These are phyloP conservation scores for Auriscalpium vulgare DNA, from an alignment of 768 basidiomycete genomes.

Conservation along the genomic window DNA sequence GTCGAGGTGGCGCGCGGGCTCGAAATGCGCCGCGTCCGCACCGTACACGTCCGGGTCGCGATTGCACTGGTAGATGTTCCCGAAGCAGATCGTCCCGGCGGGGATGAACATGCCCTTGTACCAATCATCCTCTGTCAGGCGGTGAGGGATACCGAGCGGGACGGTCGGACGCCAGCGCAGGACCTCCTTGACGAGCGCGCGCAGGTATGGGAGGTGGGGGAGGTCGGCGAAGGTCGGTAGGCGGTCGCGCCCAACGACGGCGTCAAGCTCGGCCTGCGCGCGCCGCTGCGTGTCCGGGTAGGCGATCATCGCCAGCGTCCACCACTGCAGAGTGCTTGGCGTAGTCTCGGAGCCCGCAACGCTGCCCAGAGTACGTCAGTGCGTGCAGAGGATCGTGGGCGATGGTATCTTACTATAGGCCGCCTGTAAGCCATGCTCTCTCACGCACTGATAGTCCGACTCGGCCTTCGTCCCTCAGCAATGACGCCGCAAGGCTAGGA, in stretches of 20 bases:
- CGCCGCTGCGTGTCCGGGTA: not conserved
- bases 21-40: constrained; percentile 15
- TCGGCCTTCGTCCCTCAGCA: constrained; percentile 4
- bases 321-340: not conserved
- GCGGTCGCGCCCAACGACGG: constrained; percentile 4
- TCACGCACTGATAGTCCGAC: constrained; percentile 6
- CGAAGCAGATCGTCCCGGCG: constrained; percentile 25
- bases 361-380: not conserved
- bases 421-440: constrained; percentile 2
- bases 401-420: constrained; percentile 1
- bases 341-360: constrained; percentile 1
- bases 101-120: constrained; percentile 25
- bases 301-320: constrained; percentile 1
- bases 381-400: not conserved
- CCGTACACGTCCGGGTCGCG: constrained; percentile 19
- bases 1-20: constrained; percentile 18
- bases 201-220: constrained; percentile 5
- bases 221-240: constrained; percentile 9
- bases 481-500: constrained; percentile 1
- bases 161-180: constrained; percentile 2
- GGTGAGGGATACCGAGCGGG: constrained; percentile 13
- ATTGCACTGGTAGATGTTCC: constrained; percentile 21
- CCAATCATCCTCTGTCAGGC: constrained; percentile 18
- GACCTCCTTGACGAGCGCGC: constrained; percentile 11
- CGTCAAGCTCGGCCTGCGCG: constrained; percentile 4